Evolutionary conservation across 2,329 filamentous ascomycete genomes (phyloP), one percentile per base, ranked within the genome.

Genomic region (Ceratocystis variospora): DNA sequence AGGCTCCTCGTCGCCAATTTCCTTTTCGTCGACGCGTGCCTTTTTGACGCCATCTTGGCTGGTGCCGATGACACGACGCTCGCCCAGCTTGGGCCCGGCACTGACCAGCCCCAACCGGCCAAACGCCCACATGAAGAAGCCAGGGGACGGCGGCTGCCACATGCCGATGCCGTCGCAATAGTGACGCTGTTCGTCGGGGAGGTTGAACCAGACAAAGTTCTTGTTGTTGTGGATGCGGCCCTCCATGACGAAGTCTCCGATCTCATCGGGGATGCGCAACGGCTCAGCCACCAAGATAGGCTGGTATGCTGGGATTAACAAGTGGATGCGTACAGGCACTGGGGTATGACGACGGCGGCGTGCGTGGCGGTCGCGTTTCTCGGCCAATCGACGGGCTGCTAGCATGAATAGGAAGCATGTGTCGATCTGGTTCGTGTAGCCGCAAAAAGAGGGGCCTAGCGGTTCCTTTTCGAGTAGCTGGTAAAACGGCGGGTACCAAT

Each of bases 401-500:
- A 75, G 70, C 76, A 77, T 77, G 64, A 76, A 77, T 63, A 76
- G 71, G 61, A 76, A 76, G 19, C 74, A 71, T 0, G 75, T 75
- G 66, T 77, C 76, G 28, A 77, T 73, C 64, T 77, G 74, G 50
- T 77, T 76, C 41, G 75, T 75, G 67, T 76, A 76, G 28, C 75
- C 76, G 66, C 75, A 75, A 53, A 77, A 77, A 1, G 72, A 70
- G 5, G 73, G 72, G 3, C 72, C 72, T 0, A 77, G 68, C 2
- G 73, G 75, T 8, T 71, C 71, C 2, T 73, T 71, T 10, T 76
- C 72, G 15, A 77, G 68, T 0, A 77, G 71, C 5, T 75, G 73
- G 62, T 76, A 75, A 66, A 77, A 77, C 3, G 73, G 73, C 12
- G 75, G 74, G 53, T 77, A 76, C 76, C 76, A 77, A 61, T 76